Evolutionary conservation across 176 grass and related monocot genomes (phyloP).

Genomic region (Triticum dicoccoides): DNA sequence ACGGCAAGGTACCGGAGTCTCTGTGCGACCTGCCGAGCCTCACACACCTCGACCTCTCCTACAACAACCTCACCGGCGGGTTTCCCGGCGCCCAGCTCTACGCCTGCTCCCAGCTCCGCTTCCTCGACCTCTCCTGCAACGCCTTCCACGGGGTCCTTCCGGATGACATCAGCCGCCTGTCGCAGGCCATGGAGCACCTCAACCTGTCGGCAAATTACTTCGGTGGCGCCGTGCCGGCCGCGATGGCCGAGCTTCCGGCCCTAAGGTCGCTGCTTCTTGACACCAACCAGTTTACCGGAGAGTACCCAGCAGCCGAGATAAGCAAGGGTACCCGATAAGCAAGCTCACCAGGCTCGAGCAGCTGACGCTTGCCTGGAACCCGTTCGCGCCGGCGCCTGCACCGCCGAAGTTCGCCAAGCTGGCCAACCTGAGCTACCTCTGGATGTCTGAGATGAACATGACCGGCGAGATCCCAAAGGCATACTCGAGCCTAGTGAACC

Average conservation of each 20-base stretch:
- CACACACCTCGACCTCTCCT: background rate
- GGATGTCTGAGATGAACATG: background rate
- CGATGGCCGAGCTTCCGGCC: slow-evolving; percentile 10
- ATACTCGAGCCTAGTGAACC: background rate
- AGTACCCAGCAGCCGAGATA: background rate
- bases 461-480: background rate
- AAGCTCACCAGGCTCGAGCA: background rate
- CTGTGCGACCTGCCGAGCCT: background rate
- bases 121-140: slow-evolving; percentile 38
- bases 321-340: background rate
- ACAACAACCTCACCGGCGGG: background rate
- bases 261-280: background rate
- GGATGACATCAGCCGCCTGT: slow-evolving; percentile 12
- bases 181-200: slow-evolving; percentile 4
- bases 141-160: slow-evolving; percentile 33
- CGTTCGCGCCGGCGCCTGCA: background rate
- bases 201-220: slow-evolving; percentile 34
- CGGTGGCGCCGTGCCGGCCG: slow-evolving; percentile 19
- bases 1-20: background rate
- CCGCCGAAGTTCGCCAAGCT: background rate
- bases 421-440: background rate
- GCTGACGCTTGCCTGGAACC: fast-evolving
- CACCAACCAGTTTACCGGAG: background rate
- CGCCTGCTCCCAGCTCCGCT: slow-evolving; percentile 21
- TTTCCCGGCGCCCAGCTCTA: background rate